Base-by-base conservation (phyloP, 2,329 filamentous ascomycete species). In the Ceratocystis destructans region DNA sequence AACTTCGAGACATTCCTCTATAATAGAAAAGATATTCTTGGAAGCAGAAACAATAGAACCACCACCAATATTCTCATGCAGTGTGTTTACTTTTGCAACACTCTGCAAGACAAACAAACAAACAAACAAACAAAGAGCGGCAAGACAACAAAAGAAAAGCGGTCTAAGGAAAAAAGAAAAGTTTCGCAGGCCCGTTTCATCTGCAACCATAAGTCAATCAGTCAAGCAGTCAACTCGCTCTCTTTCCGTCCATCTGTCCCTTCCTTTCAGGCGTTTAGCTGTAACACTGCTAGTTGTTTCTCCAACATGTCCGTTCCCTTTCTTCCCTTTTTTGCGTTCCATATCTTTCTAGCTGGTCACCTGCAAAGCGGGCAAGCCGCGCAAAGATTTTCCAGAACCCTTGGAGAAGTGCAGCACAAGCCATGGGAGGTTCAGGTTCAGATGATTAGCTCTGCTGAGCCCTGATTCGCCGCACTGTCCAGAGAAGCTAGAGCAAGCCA, bases 401-500 rank as follows among this genome's bases (percentile, higher is more conserved):
- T 41, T n/a, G 17, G 55, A 17, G 55, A 31, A 37, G n/a, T 22
- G 12, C 55, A 33, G 55, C 55, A 59, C 55, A 2, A 59, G 33
- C 55, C 55, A 20, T 59, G 28, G 2, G 7, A 25, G 55, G 28
- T n/a, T n/a, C 15, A 59, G 28, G 15, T 59, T 59, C 53, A 20
- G 28, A 59, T 31, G 55, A 59, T n/a, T 33, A 33, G 55, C 55
- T 59, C 17, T 59, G 55, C 55, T 59, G 28, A 0, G 17, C 55
- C 55, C 28, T 59, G 55, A 59, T 59, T 59, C 55, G 55, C 55
- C 28, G 28, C 31, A n/a, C 17, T 59, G 25, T 59, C 17, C 6
- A 59, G 53, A 37, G 28, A 37, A 37, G 55, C 28, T 37, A 59
- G 55, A n/a, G 55, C 55, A 59, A 59, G 28, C 55, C 15, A 59